Conservation (phyloP, 352 stramenopile species). For the Globisporangium spiculum region DNA sequence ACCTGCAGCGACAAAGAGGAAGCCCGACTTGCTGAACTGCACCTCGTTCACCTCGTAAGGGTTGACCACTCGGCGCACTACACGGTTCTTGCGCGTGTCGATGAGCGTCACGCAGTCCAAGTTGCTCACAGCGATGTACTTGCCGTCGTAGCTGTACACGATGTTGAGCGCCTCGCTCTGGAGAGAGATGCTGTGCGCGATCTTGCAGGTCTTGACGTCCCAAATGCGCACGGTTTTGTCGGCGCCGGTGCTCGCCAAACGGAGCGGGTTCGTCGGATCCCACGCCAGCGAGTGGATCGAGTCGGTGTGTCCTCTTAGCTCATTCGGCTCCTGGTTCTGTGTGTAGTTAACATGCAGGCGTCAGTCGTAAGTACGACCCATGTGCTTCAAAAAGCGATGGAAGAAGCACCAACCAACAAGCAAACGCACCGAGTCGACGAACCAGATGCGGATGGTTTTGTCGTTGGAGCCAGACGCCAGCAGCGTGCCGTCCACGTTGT, state of each 20-base stretch:
- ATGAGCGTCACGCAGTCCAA: constrained; percentile 76
- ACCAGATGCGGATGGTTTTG: constrained; percentile 78
- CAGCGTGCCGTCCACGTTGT: constrained; percentile 66
- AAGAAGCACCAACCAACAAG: not conserved
- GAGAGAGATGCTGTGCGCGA: constrained; percentile 72
- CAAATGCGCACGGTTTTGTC: constrained; percentile 87
- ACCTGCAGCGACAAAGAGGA: constrained; percentile 77
- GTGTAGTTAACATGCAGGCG: not conserved
- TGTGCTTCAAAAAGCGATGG: not conserved
- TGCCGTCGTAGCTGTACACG: constrained; percentile 75
- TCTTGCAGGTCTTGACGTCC: constrained; percentile 78
- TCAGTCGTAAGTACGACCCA: not conserved
- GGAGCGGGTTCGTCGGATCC: constrained; percentile 62
- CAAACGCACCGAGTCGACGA: constrained; percentile 43
- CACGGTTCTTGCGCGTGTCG: constrained; percentile 76
- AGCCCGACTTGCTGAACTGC: constrained; percentile 77
- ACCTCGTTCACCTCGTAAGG: constrained; percentile 83
- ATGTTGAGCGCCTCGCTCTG: constrained; percentile 75
- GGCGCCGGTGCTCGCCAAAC: constrained; percentile 61
- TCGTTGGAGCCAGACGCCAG: constrained; percentile 82
- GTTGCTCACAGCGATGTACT: constrained; percentile 80
- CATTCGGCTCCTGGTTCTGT: constrained; percentile 53
- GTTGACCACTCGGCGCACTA: constrained; percentile 76
- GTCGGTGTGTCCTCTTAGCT: constrained; percentile 73
- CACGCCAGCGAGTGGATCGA: constrained; percentile 68